phyloP scores from a whole-genome alignment of 2,329 filamentous ascomycete genomes.

The Pseudomassariella vexata region DNA sequence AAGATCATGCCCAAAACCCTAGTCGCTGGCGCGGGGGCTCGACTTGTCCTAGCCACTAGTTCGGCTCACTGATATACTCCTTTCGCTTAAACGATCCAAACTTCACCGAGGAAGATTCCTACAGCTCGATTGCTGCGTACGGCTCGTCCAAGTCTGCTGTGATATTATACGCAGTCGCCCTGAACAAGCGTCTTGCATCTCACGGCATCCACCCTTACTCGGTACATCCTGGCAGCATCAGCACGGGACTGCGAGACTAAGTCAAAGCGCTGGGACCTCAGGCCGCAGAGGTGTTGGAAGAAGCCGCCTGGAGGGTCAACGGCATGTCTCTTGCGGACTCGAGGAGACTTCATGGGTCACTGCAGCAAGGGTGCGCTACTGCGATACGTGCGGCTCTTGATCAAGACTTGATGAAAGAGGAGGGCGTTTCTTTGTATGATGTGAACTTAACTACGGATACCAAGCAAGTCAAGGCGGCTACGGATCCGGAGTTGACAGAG shows the following conservation, averaged over 20 bases:
- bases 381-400: constrained; percentile 37
- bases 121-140: constrained; percentile 31
- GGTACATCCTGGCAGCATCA: constrained; percentile 30
- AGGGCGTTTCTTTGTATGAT: constrained; percentile 27
- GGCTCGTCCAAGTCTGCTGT: constrained; percentile 40
- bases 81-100: constrained; percentile 23
- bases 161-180: constrained; percentile 32
- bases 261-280: constrained; percentile 9
- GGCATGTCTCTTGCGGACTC: constrained; percentile 17
- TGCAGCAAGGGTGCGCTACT: constrained; percentile 35
- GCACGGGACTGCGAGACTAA: constrained; percentile 18
- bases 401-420: constrained; percentile 25
- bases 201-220: constrained; percentile 28
- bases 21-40: constrained; percentile 12
- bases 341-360: constrained; percentile 26
- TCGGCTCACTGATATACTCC: constrained; percentile 15
- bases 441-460: constrained; percentile 24
- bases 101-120: constrained; percentile 20
- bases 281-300: constrained; percentile 13
- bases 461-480: constrained; percentile 21
- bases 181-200: constrained; percentile 23
- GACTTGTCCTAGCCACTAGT: constrained; percentile 16
- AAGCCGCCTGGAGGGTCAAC: constrained; percentile 15
- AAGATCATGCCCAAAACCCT: constrained; percentile 19
- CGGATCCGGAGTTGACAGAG: constrained; percentile 27